phyloP scores from a whole-genome alignment of 129 eudicot genomes.

The Chrysanthemum seticuspe region DNA sequence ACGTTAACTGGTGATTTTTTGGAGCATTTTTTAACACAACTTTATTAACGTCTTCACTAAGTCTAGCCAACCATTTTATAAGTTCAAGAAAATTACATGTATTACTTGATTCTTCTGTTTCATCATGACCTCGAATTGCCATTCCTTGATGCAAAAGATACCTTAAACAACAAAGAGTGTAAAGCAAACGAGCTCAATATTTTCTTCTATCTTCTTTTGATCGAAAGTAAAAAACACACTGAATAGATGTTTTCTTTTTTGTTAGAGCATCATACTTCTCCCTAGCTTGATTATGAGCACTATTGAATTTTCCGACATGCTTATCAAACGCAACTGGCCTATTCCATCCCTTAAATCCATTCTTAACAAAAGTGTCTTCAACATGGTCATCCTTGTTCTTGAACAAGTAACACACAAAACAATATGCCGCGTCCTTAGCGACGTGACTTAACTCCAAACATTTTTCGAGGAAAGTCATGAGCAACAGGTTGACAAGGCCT shows the following conservation, averaged over 20 bases:
- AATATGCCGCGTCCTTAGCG: neutral
- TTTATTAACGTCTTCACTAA: neutral
- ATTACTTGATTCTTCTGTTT: neutral
- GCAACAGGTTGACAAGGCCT: constrained; percentile 6
- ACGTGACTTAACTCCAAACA: neutral
- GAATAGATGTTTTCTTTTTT: neutral
- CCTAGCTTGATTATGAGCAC: constrained; percentile 10
- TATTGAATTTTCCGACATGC: neutral
- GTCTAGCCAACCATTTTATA: no score
- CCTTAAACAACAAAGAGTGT: neutral
- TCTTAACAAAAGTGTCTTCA: neutral
- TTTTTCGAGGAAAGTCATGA: constrained; percentile 2
- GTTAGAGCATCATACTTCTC: neutral
- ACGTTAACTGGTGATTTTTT: neutral
- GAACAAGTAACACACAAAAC: neutral
- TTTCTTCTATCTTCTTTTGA: neutral
- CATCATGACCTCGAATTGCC: neutral
- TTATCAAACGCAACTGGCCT: neutral
- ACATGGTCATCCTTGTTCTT: neutral
- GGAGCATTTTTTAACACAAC: neutral
- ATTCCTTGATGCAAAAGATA: neutral
- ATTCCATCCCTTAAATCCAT: neutral
- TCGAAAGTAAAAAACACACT: neutral
- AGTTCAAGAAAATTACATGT: no score
- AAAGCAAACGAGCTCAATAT: neutral